Evolutionary conservation across 73 alveolate species (phyloP).

Genomic region (Stentor coeruleus): DNA sequence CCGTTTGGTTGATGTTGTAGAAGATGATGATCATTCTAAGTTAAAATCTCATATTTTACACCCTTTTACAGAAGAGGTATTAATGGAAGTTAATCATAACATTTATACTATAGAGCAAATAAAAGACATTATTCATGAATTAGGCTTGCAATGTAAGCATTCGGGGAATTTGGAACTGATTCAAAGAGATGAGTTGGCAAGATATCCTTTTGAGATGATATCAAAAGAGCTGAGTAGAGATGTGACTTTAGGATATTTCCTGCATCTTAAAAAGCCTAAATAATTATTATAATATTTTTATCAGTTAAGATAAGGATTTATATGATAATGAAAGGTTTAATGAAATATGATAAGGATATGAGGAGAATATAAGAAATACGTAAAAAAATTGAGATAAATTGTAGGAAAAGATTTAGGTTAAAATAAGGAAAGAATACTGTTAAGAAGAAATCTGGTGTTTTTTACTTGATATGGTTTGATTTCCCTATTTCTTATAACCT

Average conservation of each 20-base stretch:
- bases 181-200: neutral
- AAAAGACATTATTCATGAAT: neutral
- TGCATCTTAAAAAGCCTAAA: neutral
- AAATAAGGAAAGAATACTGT: too few relatives aligned
- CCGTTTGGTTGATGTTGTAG: neutral
- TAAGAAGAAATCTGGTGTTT: too few relatives aligned
- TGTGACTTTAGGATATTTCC: neutral
- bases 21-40: neutral
- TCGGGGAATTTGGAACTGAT: neutral
- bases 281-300: too few relatives aligned
- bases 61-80: neutral
- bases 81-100: neutral
- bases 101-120: neutral
- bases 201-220: neutral
- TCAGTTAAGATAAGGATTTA: too few relatives aligned
- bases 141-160: neutral
- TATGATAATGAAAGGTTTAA: too few relatives aligned
- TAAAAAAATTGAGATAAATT: too few relatives aligned
- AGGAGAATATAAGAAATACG: too few relatives aligned
- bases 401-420: too few relatives aligned
- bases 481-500: too few relatives aligned
- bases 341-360: too few relatives aligned
- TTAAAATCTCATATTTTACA: neutral
- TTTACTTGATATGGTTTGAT: too few relatives aligned
- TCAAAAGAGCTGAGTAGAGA: neutral